Evolutionary conservation across 2,329 filamentous ascomycete genomes (phyloP).

Genomic region (Penicillium sp.): DNA sequence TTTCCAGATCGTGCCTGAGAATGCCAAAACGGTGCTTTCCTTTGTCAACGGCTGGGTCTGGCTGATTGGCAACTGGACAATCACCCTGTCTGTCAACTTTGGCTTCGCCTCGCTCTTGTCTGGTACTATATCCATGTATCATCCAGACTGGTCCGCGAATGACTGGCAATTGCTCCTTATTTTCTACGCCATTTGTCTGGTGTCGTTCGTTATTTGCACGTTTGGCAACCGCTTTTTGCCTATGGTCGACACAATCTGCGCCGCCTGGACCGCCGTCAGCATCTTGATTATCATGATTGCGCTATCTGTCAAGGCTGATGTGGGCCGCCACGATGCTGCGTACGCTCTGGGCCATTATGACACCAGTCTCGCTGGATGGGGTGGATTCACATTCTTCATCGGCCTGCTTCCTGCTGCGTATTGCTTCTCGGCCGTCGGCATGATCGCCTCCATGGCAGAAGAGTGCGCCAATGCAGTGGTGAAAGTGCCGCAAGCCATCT

Average conservation of each 20-base stretch:
- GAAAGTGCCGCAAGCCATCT: constrained; percentile 52
- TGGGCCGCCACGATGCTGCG: constrained; percentile 49
- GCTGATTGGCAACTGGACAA: constrained; percentile 52
- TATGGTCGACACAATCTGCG: constrained; percentile 56
- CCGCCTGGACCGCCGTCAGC: constrained; percentile 52
- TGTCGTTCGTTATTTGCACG: constrained; percentile 62
- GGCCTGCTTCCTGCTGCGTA: constrained; percentile 58
- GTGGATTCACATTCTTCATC: constrained; percentile 59
- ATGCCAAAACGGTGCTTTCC: constrained; percentile 44
- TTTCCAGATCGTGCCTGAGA: constrained; percentile 45
- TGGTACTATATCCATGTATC: constrained; percentile 51
- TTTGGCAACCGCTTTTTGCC: constrained; percentile 66
- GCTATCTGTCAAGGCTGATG: constrained; percentile 52
- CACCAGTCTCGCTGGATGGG: constrained; percentile 54
- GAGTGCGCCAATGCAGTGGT: constrained; percentile 52
- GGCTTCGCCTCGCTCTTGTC: constrained; percentile 54
- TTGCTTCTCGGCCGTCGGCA: constrained; percentile 58
- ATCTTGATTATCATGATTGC: constrained; percentile 57
- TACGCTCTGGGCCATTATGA: constrained; percentile 58
- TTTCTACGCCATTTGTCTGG: constrained; percentile 64
- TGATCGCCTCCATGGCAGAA: constrained; percentile 62
- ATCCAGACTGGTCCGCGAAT: constrained; percentile 50
- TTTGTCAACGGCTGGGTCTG: constrained; percentile 54
- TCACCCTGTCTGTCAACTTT: constrained; percentile 53
- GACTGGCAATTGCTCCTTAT: constrained; percentile 67